Base-by-base conservation (phyloP, 192 early-diverging fungal species). In the Chytriomyces sp. region DNA sequence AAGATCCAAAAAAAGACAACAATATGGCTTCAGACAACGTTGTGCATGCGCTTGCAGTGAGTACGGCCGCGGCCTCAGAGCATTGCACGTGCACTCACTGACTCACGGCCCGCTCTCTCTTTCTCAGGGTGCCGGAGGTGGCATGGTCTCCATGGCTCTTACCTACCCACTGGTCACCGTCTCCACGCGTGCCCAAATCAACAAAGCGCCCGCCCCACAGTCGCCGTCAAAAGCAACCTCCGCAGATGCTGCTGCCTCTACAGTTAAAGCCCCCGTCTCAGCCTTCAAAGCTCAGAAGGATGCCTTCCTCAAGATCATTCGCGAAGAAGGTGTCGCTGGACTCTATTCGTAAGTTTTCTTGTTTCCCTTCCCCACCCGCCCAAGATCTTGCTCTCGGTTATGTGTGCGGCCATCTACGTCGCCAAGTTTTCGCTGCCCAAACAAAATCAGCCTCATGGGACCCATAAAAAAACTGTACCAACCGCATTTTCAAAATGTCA, bases 281-380 rank as follows among this genome's bases (percentile, higher is more conserved):
- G 26, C 26, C 23, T 75, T 45, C 11, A 18, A 16, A 20, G 73
- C 63, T 16, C 82, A 95, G 89, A 82, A 92, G 64, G 94, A 96
- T 78, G 93, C 93, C 16, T 85, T 96, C 79, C 81, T 89, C 75
- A 97, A 95, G 86, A 96, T 99, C 75, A 46, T 98, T 11, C 86
- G 91, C 72, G 87, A 91, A 72, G 98, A 98, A 80, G 97, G 98
- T 61, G 82, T 94, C 10, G 76, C 84, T 11, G 96, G 96, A 5
- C 86, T 99, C 43, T 99, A 97, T 84, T 91, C 95, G 86, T 95
- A 89, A 77, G 91, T 84, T 3, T 20, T 35, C 35, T 35, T 4
- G 35, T 35, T 35, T 35, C 35, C 35, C 35, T 35, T 35, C 35
- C 35, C 35, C 0, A 35, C 0, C 35, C 4, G 2, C 35, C 35